Percentiles rank a stretch among this genome's conserved stretches.
Evolutionary conservation across 2,329 filamentous ascomycete genomes (phyloP).

Genomic region (Triangularia setosa): DNA sequence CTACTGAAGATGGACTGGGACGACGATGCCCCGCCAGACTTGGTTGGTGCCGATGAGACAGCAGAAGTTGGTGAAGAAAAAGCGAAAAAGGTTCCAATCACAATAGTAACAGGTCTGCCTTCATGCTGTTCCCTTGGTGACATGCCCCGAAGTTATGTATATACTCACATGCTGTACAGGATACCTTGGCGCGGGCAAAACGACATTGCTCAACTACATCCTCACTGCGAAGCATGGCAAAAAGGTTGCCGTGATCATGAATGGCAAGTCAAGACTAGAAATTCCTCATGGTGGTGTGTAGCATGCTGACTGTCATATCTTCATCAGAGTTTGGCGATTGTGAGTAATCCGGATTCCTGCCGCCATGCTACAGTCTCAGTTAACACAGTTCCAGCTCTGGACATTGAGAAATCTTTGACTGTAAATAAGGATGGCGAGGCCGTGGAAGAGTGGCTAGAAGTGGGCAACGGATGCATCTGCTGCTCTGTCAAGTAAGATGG

Average conservation of each 20-base stretch:
- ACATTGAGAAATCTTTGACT: constrained; percentile 94
- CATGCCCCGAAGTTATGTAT: neutral
- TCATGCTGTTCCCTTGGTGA: neutral
- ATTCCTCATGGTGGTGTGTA: constrained; percentile 19
- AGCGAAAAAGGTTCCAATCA: constrained; percentile 70
- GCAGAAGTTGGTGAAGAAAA: constrained; percentile 45
- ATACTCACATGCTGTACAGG: constrained; percentile 48
- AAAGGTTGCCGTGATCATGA: constrained; percentile 96
- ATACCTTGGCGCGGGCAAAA: constrained; percentile 94
- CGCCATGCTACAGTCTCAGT: neutral
- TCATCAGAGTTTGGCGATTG: constrained; percentile 30
- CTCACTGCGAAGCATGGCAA: constrained; percentile 93
- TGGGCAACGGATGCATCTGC: constrained; percentile 96
- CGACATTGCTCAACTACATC: constrained; percentile 92
- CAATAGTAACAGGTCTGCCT: constrained; percentile 74
- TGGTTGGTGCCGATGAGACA: constrained; percentile 47
- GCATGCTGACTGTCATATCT: constrained; percentile 18
- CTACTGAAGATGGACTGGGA: constrained; percentile 52
- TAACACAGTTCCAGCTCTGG: constrained; percentile 58
- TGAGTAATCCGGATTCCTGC: too few relatives aligned
- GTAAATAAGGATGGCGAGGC: constrained; percentile 79
- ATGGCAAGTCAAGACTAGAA: constrained; percentile 52
- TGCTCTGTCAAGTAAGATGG: constrained; percentile 80
- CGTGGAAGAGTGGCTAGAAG: constrained; percentile 90
- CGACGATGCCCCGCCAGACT: constrained; percentile 57